These are phyloP conservation scores for Taiozyma sp. DNA, from an alignment of 1,139 yeast genomes.

Conservation along the genomic window DNA sequence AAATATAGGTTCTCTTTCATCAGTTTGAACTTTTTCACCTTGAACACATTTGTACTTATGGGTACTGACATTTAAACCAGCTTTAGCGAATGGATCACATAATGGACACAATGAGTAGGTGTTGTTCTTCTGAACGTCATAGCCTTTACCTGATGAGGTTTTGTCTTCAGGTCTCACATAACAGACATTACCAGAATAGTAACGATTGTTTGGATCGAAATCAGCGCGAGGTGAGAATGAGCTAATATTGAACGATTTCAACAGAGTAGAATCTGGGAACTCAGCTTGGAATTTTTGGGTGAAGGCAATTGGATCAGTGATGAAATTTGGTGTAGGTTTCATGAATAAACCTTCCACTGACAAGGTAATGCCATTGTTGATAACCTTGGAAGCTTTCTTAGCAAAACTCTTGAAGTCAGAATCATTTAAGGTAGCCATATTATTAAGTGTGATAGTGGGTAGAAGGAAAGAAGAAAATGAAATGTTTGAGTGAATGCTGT, in stretches of 20 bases:
- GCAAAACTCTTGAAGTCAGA: background rate
- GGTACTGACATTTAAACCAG: background rate
- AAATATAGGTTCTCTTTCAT: background rate
- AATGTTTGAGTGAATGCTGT: background rate
- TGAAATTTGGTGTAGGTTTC: background rate
- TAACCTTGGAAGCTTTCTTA: background rate
- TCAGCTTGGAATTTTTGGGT: background rate
- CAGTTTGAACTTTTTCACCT: background rate
- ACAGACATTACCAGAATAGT: conserved; percentile 1
- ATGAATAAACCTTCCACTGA: background rate
- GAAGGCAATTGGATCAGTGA: background rate
- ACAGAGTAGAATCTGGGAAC: background rate
- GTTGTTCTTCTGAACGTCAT: background rate
- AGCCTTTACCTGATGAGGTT: conserved; percentile 1
- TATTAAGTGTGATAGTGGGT: background rate
- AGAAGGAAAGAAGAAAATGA: background rate
- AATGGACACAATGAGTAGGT: conserved; percentile 3
- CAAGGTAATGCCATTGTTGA: background rate
- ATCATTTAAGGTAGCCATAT: background rate
- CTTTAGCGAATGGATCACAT: conserved; percentile 1
- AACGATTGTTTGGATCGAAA: background rate
- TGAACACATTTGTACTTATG: conserved; percentile 1
- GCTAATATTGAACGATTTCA: background rate
- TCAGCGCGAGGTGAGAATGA: background rate
- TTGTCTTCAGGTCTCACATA: background rate